These are phyloP conservation scores for Brassica nigra DNA, from an alignment of 345 rosid species.

Conservation along the genomic window DNA sequence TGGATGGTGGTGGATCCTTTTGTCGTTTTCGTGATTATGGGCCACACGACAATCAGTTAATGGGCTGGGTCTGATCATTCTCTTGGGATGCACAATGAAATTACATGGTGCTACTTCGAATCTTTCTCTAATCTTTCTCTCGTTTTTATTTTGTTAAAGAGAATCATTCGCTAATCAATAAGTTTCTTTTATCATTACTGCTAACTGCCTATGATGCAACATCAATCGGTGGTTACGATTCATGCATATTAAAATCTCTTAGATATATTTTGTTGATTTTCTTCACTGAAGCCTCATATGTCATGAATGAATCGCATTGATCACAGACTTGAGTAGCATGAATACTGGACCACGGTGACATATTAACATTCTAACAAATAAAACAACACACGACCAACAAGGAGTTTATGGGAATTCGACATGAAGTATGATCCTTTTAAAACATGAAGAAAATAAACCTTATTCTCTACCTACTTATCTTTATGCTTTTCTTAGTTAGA, in stretches of 20 bases:
- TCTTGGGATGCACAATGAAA: background rate
- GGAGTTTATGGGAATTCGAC: background rate
- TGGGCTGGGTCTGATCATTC: background rate
- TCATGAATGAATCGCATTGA: background rate
- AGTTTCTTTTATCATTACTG: background rate
- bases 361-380: background rate
- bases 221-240: background rate
- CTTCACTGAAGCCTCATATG: background rate
- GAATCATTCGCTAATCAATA: background rate
- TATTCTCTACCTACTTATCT: background rate
- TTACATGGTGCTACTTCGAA: background rate
- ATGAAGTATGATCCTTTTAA: background rate
- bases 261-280: background rate
- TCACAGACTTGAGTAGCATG: background rate
- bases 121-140: background rate
- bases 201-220: background rate
- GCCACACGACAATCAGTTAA: background rate
- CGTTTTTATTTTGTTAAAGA: background rate
- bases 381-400: background rate
- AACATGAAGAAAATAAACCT: background rate
- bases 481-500: background rate
- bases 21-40: background rate
- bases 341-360: background rate
- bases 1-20: background rate
- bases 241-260: background rate